Evolutionary conservation across 129 eudicot species (phyloP), one percentile per base, ranked within the genome.

Genomic region (Flaveria brownii): DNA sequence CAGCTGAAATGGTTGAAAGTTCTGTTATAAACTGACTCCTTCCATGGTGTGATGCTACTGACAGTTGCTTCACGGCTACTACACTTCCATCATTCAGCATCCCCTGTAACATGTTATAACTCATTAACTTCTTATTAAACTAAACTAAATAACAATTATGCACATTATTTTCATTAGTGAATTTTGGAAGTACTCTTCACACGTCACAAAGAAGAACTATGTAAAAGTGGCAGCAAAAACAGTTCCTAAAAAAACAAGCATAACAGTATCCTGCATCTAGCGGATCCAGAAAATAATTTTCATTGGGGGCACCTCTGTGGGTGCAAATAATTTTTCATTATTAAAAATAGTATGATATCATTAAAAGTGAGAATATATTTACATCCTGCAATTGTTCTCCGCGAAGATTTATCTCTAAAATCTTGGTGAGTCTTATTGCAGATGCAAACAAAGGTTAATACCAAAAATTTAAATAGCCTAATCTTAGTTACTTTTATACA

Each of bases 1-100:
- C 97, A 25, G 91, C 75, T 25, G 94, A 88, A 81, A 91, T 91
- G 25, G 94, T 86, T 17, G 94, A 91, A 80, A 91, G 88, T 70
- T 88, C 97, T 22, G 93, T 75, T 45, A 88, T 62, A 78, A 91
- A 90, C 73, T 88, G 92, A 64, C 76, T 79, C 82, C 79, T 87
- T 39, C 89, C 89, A 65, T 85, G 89, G 76, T 81, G 61, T 23
- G 89, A 85, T 33, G 84, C 86, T 33, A 84, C 86, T 5, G 96
- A 85, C 16, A 89, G 82, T 81, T 81, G 83, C 80, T 87, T 89
- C 49, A 89, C 88, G 33, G 96, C 96, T 23, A 89, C 88, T 9
- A 72, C 69, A 47, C 83, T 85, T 73, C 89, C 96, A 81, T 89
- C 96, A 68, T 56, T 79, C 15, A 89, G 73, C 57, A 75, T 89